Percentiles rank a stretch among this genome's conserved stretches.
These are phyloP conservation scores for Waltiozyma sp. DNA, from an alignment of 1,139 yeast genomes.

Conservation along the genomic window DNA sequence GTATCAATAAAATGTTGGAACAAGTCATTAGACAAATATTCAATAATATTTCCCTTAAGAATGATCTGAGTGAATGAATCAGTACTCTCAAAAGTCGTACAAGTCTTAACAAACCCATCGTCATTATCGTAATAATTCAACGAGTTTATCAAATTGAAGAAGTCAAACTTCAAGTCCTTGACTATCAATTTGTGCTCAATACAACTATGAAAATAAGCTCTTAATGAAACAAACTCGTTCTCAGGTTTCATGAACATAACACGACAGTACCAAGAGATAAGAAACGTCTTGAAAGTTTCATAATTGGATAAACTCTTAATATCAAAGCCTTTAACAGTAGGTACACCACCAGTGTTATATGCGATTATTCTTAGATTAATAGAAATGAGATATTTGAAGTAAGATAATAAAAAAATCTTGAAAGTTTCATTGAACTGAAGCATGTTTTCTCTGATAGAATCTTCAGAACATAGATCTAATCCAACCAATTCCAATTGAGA, in stretches of 20 bases:
- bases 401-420: not conserved
- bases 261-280: not conserved
- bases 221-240: not conserved
- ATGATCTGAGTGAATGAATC: not conserved
- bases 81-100: not conserved
- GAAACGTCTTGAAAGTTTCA: not conserved
- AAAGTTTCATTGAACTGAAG: not conserved
- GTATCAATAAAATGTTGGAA: not conserved
- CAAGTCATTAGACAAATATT: not conserved
- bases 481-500: not conserved
- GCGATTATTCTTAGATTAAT: not conserved
- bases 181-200: not conserved
- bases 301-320: not conserved
- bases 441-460: not conserved
- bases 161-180: not conserved
- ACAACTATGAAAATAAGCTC: not conserved
- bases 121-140: not conserved
- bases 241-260: not conserved
- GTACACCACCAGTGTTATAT: not conserved
- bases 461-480: not conserved
- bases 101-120: not conserved
- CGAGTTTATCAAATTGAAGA: not conserved
- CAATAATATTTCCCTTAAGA: not conserved
- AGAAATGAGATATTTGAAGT: not conserved
- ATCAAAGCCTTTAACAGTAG: not conserved